Conservation (phyloP, 257 asterid genomes). For the Solanum ahanhuiri region DNA sequence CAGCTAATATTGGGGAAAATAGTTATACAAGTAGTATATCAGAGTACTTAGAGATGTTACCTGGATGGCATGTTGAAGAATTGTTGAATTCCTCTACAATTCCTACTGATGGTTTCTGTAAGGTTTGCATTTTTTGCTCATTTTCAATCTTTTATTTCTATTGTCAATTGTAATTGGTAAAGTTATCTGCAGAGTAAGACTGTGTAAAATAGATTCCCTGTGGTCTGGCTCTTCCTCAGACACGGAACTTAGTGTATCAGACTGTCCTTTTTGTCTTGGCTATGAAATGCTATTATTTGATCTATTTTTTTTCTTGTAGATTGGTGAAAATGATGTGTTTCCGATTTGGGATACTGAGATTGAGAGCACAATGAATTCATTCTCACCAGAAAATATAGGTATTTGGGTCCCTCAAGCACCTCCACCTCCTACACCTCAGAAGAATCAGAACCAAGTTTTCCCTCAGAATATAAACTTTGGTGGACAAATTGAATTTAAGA, state of each 20-base stretch:
- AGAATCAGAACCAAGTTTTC: conserved; percentile 23
- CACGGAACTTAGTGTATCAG: no score
- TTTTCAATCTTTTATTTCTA: neutral
- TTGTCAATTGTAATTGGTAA: no score
- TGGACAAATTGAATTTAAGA: conserved; percentile 27
- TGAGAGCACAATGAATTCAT: conserved; percentile 14
- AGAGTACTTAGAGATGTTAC: conserved; percentile 67
- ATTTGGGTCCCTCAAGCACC: conserved; percentile 65
- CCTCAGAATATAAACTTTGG: conserved; percentile 23
- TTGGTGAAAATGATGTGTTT: conserved; percentile 29
- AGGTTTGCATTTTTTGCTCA: conserved; percentile 32
- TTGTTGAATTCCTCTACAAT: conserved; percentile 47
- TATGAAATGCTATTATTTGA: neutral
- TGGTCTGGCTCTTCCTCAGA: no score
- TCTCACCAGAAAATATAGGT: conserved; percentile 32
- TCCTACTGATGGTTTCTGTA: conserved; percentile 30
- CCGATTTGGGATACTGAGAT: conserved; percentile 46
- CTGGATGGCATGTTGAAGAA: conserved; percentile 93
- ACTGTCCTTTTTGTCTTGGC: accelerated
- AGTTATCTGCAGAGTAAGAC: neutral
- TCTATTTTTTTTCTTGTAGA: conserved; percentile 17
- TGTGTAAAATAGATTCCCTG: no score
- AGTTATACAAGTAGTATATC: conserved; percentile 53
- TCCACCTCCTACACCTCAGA: conserved; percentile 4
- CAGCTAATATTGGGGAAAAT: conserved; percentile 3